Percentiles rank a stretch among this genome's conserved stretches.
Conservation (phyloP, 257 asterid genomes). For the Coffea eugenioides region DNA sequence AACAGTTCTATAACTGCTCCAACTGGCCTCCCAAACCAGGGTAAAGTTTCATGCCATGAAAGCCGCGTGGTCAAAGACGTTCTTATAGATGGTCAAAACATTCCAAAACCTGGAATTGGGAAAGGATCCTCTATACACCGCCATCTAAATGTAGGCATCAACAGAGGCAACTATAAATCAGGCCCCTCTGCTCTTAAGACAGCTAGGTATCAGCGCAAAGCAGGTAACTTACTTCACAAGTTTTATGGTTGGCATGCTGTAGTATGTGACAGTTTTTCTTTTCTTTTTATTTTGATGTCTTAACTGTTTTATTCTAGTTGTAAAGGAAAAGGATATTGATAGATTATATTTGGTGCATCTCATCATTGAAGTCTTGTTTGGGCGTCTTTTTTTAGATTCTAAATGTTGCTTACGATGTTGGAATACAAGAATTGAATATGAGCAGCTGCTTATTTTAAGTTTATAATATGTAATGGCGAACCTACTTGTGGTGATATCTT, state of each 20-base stretch:
- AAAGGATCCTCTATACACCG: slow-evolving; percentile 75
- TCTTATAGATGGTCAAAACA: slow-evolving; percentile 75
- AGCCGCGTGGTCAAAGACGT: slow-evolving; percentile 59
- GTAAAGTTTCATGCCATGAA: slow-evolving; percentile 56
- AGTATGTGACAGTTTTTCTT: background rate
- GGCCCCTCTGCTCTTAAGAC: slow-evolving; percentile 53
- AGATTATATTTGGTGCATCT: background rate
- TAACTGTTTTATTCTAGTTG: background rate
- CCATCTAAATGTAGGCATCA: slow-evolving; percentile 50
- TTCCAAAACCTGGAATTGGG: slow-evolving; percentile 66
- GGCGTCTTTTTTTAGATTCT: background rate
- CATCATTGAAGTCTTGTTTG: background rate
- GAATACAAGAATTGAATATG: background rate
- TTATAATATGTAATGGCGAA: background rate
- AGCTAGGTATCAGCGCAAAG: slow-evolving; percentile 64
- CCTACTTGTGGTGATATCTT: background rate
- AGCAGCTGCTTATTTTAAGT: background rate
- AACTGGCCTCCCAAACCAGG: slow-evolving; percentile 48
- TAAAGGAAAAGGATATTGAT: background rate
- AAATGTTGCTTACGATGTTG: background rate
- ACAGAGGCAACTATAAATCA: slow-evolving; percentile 56
- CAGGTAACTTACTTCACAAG: slow-evolving; percentile 37
- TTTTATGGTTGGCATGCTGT: slow-evolving; percentile 15
- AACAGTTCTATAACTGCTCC: slow-evolving; percentile 43
- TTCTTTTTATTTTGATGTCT: background rate